Conservation (phyloP, 1,284 basidiomycete species). For the Ganoderma lucidum region DNA sequence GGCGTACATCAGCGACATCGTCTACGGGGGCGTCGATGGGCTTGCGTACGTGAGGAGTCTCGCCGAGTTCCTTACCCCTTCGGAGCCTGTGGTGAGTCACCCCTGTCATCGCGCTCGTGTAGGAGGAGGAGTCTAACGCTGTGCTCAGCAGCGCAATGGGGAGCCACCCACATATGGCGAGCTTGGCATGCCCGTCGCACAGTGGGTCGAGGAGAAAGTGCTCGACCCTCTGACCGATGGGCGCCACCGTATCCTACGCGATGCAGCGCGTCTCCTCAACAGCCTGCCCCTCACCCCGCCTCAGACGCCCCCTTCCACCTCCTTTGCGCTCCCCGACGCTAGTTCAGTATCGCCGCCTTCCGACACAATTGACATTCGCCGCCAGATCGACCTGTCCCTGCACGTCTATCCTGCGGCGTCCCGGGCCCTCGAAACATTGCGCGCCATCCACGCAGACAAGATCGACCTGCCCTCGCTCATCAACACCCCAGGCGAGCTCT, state of each 20-base stretch:
- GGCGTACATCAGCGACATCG: constrained; percentile 69
- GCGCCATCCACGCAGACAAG: constrained; percentile 53
- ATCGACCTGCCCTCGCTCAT: constrained; percentile 77
- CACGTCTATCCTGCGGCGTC: constrained; percentile 51
- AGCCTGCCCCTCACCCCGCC: constrained; percentile 25
- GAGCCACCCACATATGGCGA: constrained; percentile 28
- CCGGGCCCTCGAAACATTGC: constrained; percentile 50
- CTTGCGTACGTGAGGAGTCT: constrained; percentile 77
- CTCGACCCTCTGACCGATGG: constrained; percentile 71
- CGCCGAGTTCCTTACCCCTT: constrained; percentile 65
- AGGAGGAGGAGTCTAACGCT: neutral
- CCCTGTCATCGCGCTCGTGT: neutral
- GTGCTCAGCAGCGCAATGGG: constrained; percentile 22
- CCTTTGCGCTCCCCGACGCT: constrained; percentile 36
- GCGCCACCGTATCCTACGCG: constrained; percentile 49
- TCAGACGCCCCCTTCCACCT: constrained; percentile 10
- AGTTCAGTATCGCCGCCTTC: neutral
- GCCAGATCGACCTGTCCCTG: constrained; percentile 53
- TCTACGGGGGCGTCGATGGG: constrained; percentile 79
- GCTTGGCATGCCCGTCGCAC: constrained; percentile 57
- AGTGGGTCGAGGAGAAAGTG: constrained; percentile 65
- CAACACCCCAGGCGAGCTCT: constrained; percentile 66
- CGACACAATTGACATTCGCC: constrained; percentile 15
- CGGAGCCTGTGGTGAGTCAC: constrained; percentile 32
- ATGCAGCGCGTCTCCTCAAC: constrained; percentile 37